A percentile compares a stretch with the other conserved stretches of the same genome.
Evolutionary conservation across 352 stramenopile genomes (phyloP).

Genomic region (Lagenidium giganteum): DNA sequence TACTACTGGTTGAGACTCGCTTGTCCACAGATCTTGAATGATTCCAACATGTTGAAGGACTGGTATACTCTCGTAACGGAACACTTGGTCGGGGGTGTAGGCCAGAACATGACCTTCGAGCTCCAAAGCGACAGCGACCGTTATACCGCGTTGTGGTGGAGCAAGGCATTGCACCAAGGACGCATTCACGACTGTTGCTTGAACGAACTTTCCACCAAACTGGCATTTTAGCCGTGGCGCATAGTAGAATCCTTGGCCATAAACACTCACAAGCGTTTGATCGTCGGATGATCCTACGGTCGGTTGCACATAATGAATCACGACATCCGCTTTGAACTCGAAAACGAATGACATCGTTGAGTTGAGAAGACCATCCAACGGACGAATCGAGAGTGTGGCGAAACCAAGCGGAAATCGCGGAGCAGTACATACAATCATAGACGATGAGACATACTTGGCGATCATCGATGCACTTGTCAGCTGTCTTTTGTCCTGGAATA

Average conservation of each 20-base stretch:
- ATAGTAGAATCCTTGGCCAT: constrained; percentile 11
- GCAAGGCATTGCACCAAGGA: constrained; percentile 9
- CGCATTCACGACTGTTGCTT: constrained; percentile 11
- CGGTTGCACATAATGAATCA: constrained; percentile 11
- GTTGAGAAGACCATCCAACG: not conserved
- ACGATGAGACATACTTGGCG: constrained; percentile 1
- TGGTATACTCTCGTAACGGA: too few species aligned
- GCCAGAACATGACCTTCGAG: not conserved
- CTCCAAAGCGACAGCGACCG: constrained; percentile 2
- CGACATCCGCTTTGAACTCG: constrained; percentile 1
- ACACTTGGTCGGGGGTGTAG: not conserved
- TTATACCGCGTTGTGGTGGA: constrained; percentile 5
- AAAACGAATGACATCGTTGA: constrained; percentile 1
- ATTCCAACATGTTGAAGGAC: too few species aligned
- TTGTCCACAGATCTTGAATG: too few species aligned
- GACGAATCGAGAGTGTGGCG: not conserved
- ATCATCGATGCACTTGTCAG: not conserved
- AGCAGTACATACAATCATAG: constrained; percentile 6
- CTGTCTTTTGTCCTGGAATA: constrained; percentile 3
- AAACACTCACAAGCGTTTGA: constrained; percentile 11
- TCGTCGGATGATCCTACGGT: constrained; percentile 1
- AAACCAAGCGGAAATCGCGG: constrained; percentile 8
- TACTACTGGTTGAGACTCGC: too few species aligned
- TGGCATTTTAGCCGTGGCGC: constrained; percentile 9
- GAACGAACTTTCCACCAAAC: constrained; percentile 13